Evolutionary conservation across 2,329 filamentous ascomycete genomes (phyloP), one percentile per base, ranked within the genome.

Genomic region (Grosmannia serpens): DNA sequence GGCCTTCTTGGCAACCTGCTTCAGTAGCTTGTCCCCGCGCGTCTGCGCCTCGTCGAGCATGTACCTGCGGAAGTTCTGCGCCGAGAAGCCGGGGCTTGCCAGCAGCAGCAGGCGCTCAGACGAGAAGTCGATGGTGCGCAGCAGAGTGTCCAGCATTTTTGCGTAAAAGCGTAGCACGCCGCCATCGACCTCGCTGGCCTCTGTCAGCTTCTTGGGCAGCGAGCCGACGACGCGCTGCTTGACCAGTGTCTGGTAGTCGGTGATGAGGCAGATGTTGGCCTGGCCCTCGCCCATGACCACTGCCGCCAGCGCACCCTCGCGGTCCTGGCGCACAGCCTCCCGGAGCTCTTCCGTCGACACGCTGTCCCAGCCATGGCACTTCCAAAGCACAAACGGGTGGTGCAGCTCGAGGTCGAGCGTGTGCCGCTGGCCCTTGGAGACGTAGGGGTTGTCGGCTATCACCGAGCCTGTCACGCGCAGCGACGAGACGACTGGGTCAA

Each of bases 251-350:
- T 89, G 87, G 70, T 87, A 85, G 67, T 90, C 85, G 3, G 87
- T 91, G 58, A 94, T 87, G 26, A 91, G 78, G 70, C 88, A 92
- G 63, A 94, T 88, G 70, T 91, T 90, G 59, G 89, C 88, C 20
- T 88, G 71, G 20, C 88, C 88, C 67, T 97, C 92, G 66, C 95
- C 89, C 87, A 99, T 92, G 27, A 97, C 88, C 1, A 97, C 86
- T 0, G 94, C 92, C 58, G 91, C 89, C 22, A 95, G 80, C 62
- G 92, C 87, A 1, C 90, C 91, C 62, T 88, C 85, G 67, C 86
- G 85, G 63, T 89, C 86, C 64, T 88, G 84, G 65, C 89, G 85
- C 17, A 92, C 79, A 1, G 91, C 87, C 69, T 96, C 89, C 59
- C 82, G 78, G 13, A 99, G 79, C 52, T 88, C 86, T 60, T 88